phyloP scores from a whole-genome alignment of 495 filamentous ascomycete genomes.

The Tuber aestivum region DNA sequence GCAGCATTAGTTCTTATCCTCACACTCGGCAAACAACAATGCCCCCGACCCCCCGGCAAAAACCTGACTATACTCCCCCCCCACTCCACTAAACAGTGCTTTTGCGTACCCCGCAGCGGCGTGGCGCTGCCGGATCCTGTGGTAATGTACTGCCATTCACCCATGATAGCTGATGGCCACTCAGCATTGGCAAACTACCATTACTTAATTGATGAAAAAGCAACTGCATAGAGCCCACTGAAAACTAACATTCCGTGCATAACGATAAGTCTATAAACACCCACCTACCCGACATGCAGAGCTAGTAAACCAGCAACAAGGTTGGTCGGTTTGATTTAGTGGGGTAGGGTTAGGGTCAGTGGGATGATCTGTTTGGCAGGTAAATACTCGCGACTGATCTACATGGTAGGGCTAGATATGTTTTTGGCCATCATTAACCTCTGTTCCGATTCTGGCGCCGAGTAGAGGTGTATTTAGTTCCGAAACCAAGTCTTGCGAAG shows the following conservation, averaged over 20 bases:
- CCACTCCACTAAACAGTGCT: slow-evolving; percentile 7
- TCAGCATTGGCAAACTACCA: slow-evolving; percentile 56
- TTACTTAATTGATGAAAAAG: not conserved
- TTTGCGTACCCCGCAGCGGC: slow-evolving; percentile 45
- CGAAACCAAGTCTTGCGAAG: too few species aligned
- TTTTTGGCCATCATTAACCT: too few species aligned
- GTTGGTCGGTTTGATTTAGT: not conserved
- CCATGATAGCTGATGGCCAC: slow-evolving; percentile 86
- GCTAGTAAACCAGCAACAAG: slow-evolving; percentile 9
- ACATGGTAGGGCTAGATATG: too few species aligned
- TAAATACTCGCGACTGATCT: too few species aligned
- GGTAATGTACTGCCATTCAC: too few species aligned
- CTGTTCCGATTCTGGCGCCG: too few species aligned
- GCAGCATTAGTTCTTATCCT: slow-evolving; percentile 67
- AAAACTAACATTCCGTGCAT: slow-evolving; percentile 55
- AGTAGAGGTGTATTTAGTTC: too few species aligned
- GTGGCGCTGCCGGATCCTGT: slow-evolving; percentile 37
- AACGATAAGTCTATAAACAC: slow-evolving; percentile 94
- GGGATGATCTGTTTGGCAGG: too few species aligned
- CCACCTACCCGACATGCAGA: too few species aligned
- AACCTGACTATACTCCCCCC: slow-evolving; percentile 18
- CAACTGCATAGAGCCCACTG: not conserved
- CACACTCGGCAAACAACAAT: slow-evolving; percentile 81
- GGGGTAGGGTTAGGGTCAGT: not conserved
- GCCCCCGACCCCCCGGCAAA: slow-evolving; percentile 56